Evolutionary conservation across 2,329 filamentous ascomycete species (phyloP), one percentile per base, ranked within the genome.

Genomic region (Cladophialophora chaetospira): DNA sequence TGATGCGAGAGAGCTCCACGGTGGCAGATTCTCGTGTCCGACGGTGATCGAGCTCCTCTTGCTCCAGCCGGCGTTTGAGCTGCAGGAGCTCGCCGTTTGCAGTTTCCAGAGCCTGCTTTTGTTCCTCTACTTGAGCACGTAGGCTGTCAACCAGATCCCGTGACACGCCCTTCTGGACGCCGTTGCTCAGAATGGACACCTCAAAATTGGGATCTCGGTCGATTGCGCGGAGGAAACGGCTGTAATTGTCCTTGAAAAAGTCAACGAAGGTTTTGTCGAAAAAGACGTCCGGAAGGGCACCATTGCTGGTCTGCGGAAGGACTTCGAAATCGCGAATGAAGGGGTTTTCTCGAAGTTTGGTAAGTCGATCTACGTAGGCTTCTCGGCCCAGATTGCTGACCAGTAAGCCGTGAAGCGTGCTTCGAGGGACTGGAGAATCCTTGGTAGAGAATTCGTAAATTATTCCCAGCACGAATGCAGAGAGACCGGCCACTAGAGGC

Each of bases 361-460:
- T 84, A 35, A 99, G 80, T 60, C 87, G 87, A 71, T 95, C 88
- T 53, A 95, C 84, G 69, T 96, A 99, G 66, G 87, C 87, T 66
- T 96, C 91, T 64, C 92, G 86, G 35, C 91, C 90, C 66, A 97
- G 82, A 56, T 87, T 85, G 42, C 87, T 85, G 25, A 84, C 79
- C 31, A 99, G 78, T 25, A 97, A 82, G 21, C 88, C 85, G 67
- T 96, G 89, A 42, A 99, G 76, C 8, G 88, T 92, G 21, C 85
- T 80, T 59, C 94, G 83, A 4, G 93, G 84, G 49, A 99, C 87
- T 0, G 94, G 91, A 0, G 93, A 97, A 72, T 99, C 94, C 70
- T 96, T 96, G 0, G 93, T 97, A 8, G 93, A 97, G 68, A 97
- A 99, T 68, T 99, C 94, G 70, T 97, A 99, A 3, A 94, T 82